A percentile compares a stretch with the other conserved stretches of the same genome.
Conservation (phyloP, 2,329 filamentous ascomycete genomes). For the Hymenoscyphus fructigenus region DNA sequence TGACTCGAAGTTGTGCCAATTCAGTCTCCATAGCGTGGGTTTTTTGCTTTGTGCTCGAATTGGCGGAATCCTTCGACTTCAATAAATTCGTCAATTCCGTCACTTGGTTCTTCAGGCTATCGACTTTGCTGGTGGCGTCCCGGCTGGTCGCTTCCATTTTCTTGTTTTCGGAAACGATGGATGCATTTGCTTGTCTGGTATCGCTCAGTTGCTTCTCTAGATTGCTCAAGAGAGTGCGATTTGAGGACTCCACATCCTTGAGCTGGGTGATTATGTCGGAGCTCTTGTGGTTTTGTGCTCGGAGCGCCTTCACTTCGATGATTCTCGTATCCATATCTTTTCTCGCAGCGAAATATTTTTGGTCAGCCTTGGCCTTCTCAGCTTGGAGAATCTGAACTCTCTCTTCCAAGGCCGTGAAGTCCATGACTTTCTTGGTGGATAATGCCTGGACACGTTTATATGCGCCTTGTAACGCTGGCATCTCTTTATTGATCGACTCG, state of each 20-base stretch:
- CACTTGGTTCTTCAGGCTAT: constrained; percentile 74
- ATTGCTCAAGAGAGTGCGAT: constrained; percentile 73
- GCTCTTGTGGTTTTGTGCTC: constrained; percentile 82
- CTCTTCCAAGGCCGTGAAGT: constrained; percentile 74
- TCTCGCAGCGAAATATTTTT: constrained; percentile 96
- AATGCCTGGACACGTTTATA: constrained; percentile 86
- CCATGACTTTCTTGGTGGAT: constrained; percentile 82
- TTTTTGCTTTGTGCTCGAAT: constrained; percentile 52
- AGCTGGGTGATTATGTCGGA: constrained; percentile 91
- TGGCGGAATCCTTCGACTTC: constrained; percentile 69
- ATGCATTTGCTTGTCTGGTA: constrained; percentile 73
- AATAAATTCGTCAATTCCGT: constrained; percentile 72
- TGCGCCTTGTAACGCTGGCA: constrained; percentile 85
- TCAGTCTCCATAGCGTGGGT: constrained; percentile 69
- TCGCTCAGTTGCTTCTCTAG: constrained; percentile 90
- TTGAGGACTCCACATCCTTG: constrained; percentile 83
- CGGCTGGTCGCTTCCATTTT: constrained; percentile 69
- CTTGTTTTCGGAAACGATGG: constrained; percentile 69
- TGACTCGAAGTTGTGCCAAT: constrained; percentile 74
- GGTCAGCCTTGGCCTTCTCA: constrained; percentile 94
- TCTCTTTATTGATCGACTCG: constrained; percentile 78
- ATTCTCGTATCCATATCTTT: constrained; percentile 88
- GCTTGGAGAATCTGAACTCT: constrained; percentile 70
- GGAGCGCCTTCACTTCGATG: constrained; percentile 74
- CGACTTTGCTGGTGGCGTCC: constrained; percentile 68